Conservation (phyloP, 2,329 filamentous ascomycete species). For the Fusarium equiseti region DNA sequence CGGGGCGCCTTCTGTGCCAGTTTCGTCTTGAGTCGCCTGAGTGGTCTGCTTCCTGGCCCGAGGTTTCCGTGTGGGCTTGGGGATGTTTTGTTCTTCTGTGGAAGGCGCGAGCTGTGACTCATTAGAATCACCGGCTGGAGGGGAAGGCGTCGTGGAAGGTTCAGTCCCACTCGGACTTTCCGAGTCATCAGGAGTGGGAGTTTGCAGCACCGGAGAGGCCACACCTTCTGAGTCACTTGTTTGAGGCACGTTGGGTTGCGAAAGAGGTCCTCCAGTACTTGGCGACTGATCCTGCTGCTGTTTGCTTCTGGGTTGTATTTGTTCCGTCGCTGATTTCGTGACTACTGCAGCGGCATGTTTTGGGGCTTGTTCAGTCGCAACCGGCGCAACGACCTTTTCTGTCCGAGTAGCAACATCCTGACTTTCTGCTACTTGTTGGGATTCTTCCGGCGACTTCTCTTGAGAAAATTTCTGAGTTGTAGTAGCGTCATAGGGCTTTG, state of each 20-base stretch:
- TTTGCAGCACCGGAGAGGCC: slow-evolving; percentile 20
- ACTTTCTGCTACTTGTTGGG: not conserved
- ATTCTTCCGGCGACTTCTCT: slow-evolving; percentile 3
- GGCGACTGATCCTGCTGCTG: slow-evolving; percentile 17
- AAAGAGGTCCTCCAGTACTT: not conserved
- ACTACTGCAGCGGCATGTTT: not conserved
- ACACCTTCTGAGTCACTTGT: not conserved
- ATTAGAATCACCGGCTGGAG: slow-evolving; percentile 15
- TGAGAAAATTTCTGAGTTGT: slow-evolving; percentile 2
- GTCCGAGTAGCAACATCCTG: not conserved
- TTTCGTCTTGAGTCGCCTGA: slow-evolving; percentile 26
- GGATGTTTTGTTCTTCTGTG: slow-evolving; percentile 11
- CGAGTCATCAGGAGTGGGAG: slow-evolving; percentile 30
- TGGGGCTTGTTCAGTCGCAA: not conserved
- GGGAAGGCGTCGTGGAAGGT: slow-evolving; percentile 27
- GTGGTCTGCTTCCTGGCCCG: slow-evolving; percentile 36
- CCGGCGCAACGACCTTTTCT: not conserved
- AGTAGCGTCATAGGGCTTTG: slow-evolving; percentile 23
- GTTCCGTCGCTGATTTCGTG: slow-evolving; percentile 1
- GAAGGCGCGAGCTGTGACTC: slow-evolving; percentile 20
- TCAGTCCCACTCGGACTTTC: slow-evolving; percentile 30
- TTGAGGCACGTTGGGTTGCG: slow-evolving; percentile 1
- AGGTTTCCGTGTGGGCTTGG: slow-evolving; percentile 31
- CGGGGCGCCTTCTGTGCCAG: slow-evolving; percentile 32
- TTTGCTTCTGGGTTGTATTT: slow-evolving; percentile 17